Conservation (phyloP, 345 rosid genomes). For the Gossypium bickii region DNA sequence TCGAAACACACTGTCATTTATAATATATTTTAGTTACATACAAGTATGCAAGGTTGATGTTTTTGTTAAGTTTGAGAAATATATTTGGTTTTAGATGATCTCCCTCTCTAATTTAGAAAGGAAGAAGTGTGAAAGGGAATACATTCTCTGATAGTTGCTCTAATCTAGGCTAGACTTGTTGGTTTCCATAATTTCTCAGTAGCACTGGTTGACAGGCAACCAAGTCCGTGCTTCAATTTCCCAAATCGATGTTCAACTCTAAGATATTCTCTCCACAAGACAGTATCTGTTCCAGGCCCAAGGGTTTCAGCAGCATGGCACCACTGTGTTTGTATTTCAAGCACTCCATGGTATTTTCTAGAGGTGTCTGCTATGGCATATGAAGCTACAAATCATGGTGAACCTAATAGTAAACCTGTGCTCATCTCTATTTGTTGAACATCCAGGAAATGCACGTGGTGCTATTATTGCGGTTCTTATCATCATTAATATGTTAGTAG, state of each 20-base stretch:
- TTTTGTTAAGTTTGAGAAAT: constrained; percentile 5
- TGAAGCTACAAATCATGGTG: constrained; percentile 52
- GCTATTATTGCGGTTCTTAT: neutral
- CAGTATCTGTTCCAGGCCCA: constrained; percentile 38
- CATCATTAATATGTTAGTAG: neutral
- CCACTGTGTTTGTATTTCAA: constrained; percentile 33
- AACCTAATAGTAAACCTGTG: constrained; percentile 27
- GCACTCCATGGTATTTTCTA: constrained; percentile 29
- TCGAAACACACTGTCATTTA: neutral
- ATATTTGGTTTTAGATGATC: neutral
- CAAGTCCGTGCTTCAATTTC: constrained; percentile 51
- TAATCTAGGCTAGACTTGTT: constrained; percentile 24
- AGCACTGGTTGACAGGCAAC: constrained; percentile 60
- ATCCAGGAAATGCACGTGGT: neutral
- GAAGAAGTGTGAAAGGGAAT: neutral
- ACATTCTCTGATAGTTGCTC: constrained; percentile 4
- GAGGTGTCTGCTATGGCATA: constrained; percentile 43
- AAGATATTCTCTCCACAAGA: constrained; percentile 45
- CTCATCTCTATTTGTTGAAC: neutral
- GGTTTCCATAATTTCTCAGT: constrained; percentile 38
- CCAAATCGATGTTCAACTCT: constrained; percentile 41
- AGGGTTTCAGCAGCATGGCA: constrained; percentile 39
- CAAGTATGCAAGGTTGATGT: neutral
- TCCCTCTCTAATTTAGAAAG: neutral
- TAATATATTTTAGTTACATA: neutral